A percentile compares a stretch with the other conserved stretches of the same genome.
phyloP scores from a whole-genome alignment of 1,284 basidiomycete genomes.

The Apiotrichum gracile region DNA sequence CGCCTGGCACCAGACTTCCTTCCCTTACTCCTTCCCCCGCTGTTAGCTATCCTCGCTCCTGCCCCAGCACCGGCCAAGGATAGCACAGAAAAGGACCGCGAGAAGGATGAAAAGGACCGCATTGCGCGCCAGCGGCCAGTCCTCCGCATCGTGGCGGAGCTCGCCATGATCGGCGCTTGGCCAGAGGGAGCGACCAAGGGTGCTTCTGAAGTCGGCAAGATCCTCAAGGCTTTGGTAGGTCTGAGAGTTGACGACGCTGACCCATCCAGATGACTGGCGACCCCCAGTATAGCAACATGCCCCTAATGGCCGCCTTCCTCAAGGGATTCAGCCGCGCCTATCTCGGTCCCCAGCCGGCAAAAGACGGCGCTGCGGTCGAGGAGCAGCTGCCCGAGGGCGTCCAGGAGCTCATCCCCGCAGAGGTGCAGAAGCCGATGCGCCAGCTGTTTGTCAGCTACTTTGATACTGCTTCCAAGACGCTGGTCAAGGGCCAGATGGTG shows the following conservation, averaged over 20 bases:
- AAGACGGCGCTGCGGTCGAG: background rate
- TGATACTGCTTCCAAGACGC: slow-evolving; percentile 81
- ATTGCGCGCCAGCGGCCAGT: slow-evolving; percentile 76
- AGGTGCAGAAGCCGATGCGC: slow-evolving; percentile 80
- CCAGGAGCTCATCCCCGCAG: slow-evolving; percentile 68
- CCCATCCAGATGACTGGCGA: slow-evolving; percentile 70
- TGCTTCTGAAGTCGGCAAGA: slow-evolving; percentile 71
- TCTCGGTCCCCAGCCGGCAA: slow-evolving; percentile 56
- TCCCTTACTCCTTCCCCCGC: slow-evolving; percentile 59
- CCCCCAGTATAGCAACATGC: slow-evolving; percentile 74
- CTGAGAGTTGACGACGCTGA: background rate
- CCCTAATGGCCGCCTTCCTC: slow-evolving; percentile 74
- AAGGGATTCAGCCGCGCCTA: slow-evolving; percentile 76
- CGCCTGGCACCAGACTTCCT: slow-evolving; percentile 77
- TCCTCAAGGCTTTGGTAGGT: slow-evolving; percentile 61
- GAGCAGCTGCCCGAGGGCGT: slow-evolving; percentile 52
- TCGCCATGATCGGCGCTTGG: slow-evolving; percentile 69
- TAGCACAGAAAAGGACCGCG: slow-evolving; percentile 58
- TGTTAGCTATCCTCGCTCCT: slow-evolving; percentile 62
- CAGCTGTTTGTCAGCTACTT: slow-evolving; percentile 92
- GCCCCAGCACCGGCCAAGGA: slow-evolving; percentile 44
- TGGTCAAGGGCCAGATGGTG: slow-evolving; percentile 85
- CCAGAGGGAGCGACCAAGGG: slow-evolving; percentile 55
- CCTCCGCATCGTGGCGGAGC: slow-evolving; percentile 78
- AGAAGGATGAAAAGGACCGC: slow-evolving; percentile 83